Conservation (phyloP, 2,329 filamentous ascomycete genomes). For the Paecilomyces fulvus region DNA sequence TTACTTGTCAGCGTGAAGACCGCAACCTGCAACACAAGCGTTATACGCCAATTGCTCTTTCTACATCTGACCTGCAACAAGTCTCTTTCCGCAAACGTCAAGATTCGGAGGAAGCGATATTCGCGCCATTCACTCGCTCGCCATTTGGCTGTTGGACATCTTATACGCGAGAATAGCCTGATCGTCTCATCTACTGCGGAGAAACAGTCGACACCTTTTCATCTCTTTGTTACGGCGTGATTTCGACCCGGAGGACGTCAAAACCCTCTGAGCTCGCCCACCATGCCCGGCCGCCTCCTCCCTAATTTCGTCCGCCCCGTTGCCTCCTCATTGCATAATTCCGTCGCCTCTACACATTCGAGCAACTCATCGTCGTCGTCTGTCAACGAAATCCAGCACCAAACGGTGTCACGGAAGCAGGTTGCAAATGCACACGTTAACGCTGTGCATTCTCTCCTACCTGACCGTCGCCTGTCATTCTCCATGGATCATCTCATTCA, state of each 20-base stretch:
- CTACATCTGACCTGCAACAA: background rate
- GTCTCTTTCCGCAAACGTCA: background rate
- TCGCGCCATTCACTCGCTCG: background rate
- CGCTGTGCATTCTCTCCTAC: constrained; percentile 14
- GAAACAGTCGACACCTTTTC: background rate
- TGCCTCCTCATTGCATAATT: constrained; percentile 21
- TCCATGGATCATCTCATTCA: constrained; percentile 38
- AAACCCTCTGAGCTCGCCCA: background rate
- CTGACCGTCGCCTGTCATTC: constrained; percentile 34
- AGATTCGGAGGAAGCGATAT: background rate
- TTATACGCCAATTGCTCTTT: background rate
- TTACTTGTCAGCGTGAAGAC: background rate
- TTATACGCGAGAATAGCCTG: background rate
- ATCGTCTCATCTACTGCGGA: background rate
- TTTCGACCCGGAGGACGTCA: background rate
- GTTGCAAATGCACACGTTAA: constrained; percentile 5
- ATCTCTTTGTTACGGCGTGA: background rate
- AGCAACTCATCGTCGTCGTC: constrained; percentile 29
- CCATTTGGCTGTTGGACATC: background rate
- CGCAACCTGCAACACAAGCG: background rate
- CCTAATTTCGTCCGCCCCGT: constrained; percentile 30
- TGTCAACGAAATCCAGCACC: constrained; percentile 25
- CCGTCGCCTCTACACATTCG: constrained; percentile 20
- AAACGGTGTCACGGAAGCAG: constrained; percentile 16
- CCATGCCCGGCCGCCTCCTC: constrained; percentile 34